These are phyloP conservation scores for Agrocybe pediades DNA, from an alignment of 768 basidiomycete species.

Conservation along the genomic window DNA sequence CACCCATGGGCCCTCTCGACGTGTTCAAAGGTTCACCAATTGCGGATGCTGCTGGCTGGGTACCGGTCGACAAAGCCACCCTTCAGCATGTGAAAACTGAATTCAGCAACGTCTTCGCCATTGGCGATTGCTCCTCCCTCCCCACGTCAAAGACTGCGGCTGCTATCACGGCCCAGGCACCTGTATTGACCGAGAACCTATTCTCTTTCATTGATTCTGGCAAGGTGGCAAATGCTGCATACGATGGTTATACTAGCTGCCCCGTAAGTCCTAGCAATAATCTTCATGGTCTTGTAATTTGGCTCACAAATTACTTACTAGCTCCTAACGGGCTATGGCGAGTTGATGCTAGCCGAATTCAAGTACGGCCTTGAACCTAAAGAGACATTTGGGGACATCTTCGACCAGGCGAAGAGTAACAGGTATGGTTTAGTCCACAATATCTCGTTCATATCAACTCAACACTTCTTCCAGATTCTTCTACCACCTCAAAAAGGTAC, in stretches of 20 bases:
- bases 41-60: conserved; percentile 86
- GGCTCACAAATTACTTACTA: conserved; percentile 25
- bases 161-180: conserved; percentile 89
- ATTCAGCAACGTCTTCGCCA: conserved; percentile 79
- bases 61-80: conserved; percentile 79
- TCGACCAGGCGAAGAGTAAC: conserved; percentile 79
- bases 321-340: conserved; percentile 81
- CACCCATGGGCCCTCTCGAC: conserved; percentile 90
- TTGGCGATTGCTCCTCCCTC: conserved; percentile 91
- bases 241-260: conserved; percentile 90
- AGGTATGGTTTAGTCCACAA: conserved; percentile 40
- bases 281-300: conserved; percentile 5
- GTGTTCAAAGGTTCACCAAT: conserved; percentile 78
- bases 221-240: conserved; percentile 64
- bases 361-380: conserved; percentile 88
- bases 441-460: conserved; percentile 4
- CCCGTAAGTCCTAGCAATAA: conserved; percentile 53
- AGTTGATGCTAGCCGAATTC: conserved; percentile 90
- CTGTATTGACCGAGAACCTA: conserved; percentile 88
- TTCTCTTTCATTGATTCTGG: conserved; percentile 76
- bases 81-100: conserved; percentile 83
- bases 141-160: conserved; percentile 98
- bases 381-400: conserved; percentile 72
- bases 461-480: conserved; percentile 50
- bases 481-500: conserved; percentile 87